phyloP scores from a whole-genome alignment of 805 yeast genomes.

The Starmerella sp. region DNA sequence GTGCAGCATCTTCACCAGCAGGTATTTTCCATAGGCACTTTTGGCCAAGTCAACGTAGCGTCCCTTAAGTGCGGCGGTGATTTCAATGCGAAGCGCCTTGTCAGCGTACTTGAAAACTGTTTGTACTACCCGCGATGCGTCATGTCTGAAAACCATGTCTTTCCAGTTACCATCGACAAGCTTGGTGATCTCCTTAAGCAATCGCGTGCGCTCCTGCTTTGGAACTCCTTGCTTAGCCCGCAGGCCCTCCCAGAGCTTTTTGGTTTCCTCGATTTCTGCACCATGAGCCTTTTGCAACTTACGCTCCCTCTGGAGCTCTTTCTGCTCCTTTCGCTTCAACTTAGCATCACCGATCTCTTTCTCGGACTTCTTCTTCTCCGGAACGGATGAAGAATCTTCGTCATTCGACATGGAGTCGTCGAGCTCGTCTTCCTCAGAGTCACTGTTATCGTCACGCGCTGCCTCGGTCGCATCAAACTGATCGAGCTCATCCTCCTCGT shows the following conservation, averaged over 20 bases:
- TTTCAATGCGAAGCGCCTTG: constrained; percentile 62
- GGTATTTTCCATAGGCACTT: constrained; percentile 85
- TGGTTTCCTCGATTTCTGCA: constrained; percentile 68
- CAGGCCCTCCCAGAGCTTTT: constrained; percentile 79
- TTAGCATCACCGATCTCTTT: constrained; percentile 35
- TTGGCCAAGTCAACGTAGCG: constrained; percentile 74
- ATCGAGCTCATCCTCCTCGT: constrained; percentile 11
- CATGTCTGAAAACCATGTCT: constrained; percentile 88
- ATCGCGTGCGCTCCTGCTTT: constrained; percentile 53
- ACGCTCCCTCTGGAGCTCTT: constrained; percentile 64
- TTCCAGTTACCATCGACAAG: constrained; percentile 55
- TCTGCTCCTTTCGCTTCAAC: constrained; percentile 75
- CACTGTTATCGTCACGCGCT: constrained; percentile 13
- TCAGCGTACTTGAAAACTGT: constrained; percentile 79
- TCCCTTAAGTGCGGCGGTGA: constrained; percentile 61
- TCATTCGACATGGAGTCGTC: constrained; percentile 14
- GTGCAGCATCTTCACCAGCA: constrained; percentile 77
- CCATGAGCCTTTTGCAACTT: constrained; percentile 85
- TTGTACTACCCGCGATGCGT: constrained; percentile 92
- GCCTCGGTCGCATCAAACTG: constrained; percentile 18
- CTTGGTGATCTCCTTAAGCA: constrained; percentile 77
- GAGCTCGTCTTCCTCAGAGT: constrained; percentile 18
- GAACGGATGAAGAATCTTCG: constrained; percentile 4
- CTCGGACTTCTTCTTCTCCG: not conserved
- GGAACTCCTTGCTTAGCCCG: constrained; percentile 73